Evolutionary conservation across 768 basidiomycete genomes (phyloP), one percentile per base, ranked within the genome.

Genomic region (Trametes cubensis): DNA sequence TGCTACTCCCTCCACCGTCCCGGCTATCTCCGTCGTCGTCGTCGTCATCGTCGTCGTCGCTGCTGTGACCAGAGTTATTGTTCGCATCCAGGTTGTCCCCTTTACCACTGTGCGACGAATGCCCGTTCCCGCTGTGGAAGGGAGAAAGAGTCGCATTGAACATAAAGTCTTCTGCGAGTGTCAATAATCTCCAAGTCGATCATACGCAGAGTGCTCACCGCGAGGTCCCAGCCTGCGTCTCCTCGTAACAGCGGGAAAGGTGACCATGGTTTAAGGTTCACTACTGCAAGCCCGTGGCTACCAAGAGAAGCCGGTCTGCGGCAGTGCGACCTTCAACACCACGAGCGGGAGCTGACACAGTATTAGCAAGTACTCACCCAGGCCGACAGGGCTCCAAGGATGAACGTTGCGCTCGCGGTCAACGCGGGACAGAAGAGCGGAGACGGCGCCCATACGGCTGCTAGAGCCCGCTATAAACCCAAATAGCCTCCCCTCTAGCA

Each of bases 141-240:
- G 57, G 40, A 1, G 21, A 6, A 2, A 38, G 13, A n/a, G 57
- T 41, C 20, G 23, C 15, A 13, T 58, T 49, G 11, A 28, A 21
- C 2, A 20, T 6, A 23, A 25, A 11, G 50, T 45, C 58, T 59
- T 4, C 6, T 34, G 34, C 10, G 15, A 28, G 21, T 2, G 57
- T 40, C 5, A 13, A 38, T 10, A 39, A 23, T 21, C 23, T 23
- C 18, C 17, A 2, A 26, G 14, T 26, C 28, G 20, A 15, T 2
- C n/a, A 7, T 14, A 30, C 1, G 39, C 15, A n/a, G 15, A 44
- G 8, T 15, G 17, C 58, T 18, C 15, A 59, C 58, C 49, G 25
- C 41, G 39, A 10, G 28, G 49, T n/a, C 41, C 58, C 42, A 21
- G 58, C 58, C 49, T 51, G 28, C 58, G 48, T 42, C 58, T 23